Evolutionary conservation across 257 asterid genomes (phyloP).

Genomic region (Jacaranda copaia): DNA sequence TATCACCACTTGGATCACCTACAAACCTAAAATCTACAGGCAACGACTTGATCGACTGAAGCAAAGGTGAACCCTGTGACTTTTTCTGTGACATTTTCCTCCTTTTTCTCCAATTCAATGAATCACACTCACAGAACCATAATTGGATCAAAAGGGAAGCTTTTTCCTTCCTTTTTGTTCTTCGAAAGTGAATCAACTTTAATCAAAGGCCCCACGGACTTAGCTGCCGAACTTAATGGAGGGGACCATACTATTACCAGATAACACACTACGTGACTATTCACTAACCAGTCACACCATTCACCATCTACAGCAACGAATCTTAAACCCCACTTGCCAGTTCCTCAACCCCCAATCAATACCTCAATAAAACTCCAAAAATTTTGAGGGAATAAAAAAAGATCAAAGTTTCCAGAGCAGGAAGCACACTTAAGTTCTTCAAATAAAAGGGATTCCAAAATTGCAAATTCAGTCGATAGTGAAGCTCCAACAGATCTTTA

Average conservation of each 20-base stretch:
- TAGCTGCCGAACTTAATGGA: conserved; percentile 77
- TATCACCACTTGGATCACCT: conserved; percentile 51
- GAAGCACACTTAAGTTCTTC: conserved; percentile 23
- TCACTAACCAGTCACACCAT: conserved; percentile 59
- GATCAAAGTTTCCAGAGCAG: conserved; percentile 33
- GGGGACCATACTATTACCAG: conserved; percentile 66
- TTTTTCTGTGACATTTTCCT: conserved; percentile 62
- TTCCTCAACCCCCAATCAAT: conserved; percentile 36
- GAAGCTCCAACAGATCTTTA: conserved; percentile 41
- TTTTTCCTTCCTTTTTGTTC: conserved; percentile 50
- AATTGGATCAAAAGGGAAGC: conserved; percentile 75
- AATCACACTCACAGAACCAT: conserved; percentile 52
- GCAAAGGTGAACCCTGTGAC: conserved; percentile 37
- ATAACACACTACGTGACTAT: conserved; percentile 51
- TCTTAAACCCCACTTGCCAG: conserved; percentile 47
- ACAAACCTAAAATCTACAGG: conserved; percentile 67
- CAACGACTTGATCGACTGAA: conserved; percentile 76
- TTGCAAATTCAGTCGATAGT: conserved; percentile 16
- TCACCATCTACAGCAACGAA: conserved; percentile 45
- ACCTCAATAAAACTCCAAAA: conserved; percentile 36
- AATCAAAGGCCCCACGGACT: conserved; percentile 69
- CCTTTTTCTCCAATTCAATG: conserved; percentile 51
- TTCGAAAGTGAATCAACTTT: conserved; percentile 62
- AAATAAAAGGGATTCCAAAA: conserved; percentile 33
- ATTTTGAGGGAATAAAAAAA: conserved; percentile 34